Conservation (phyloP, 1,284 basidiomycete species). For the Trichosporon coremiiforme region DNA sequence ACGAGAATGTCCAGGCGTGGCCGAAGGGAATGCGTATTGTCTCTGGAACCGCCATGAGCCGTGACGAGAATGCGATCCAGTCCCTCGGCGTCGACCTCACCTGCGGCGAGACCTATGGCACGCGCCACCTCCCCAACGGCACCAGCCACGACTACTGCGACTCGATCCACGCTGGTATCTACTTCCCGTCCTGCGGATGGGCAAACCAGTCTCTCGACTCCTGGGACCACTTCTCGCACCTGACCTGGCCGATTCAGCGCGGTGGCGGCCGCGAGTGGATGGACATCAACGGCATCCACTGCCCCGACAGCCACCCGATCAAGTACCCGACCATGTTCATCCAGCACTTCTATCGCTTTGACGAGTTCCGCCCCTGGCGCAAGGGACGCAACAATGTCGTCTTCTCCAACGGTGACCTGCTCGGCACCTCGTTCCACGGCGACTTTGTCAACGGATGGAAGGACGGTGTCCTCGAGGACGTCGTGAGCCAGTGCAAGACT, state of each 20-base stretch:
- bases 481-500: constrained; percentile 46
- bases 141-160: constrained; percentile 40
- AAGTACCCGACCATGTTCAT: constrained; percentile 51
- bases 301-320: constrained; percentile 44
- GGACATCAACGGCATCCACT: constrained; percentile 34
- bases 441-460: constrained; percentile 57
- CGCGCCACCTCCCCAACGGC: constrained; percentile 41
- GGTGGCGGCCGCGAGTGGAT: constrained; percentile 28
- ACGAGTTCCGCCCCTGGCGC: constrained; percentile 17
- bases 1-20: constrained; percentile 44
- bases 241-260: constrained; percentile 42
- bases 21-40: constrained; percentile 53
- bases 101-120: constrained; percentile 37
- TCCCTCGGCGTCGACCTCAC: constrained; percentile 38
- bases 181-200: constrained; percentile 49
- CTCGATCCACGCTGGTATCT: constrained; percentile 34
- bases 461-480: constrained; percentile 48
- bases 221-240: constrained; percentile 48
- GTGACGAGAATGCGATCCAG: constrained; percentile 31
- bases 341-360: constrained; percentile 32
- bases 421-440: constrained; percentile 55
- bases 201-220: constrained; percentile 40
- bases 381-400: constrained; percentile 20
- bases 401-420: constrained; percentile 53
- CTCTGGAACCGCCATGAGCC: constrained; percentile 37